Evolutionary conservation across 1,139 yeast genomes (phyloP).

Genomic region (Chernovozyma aurita): DNA sequence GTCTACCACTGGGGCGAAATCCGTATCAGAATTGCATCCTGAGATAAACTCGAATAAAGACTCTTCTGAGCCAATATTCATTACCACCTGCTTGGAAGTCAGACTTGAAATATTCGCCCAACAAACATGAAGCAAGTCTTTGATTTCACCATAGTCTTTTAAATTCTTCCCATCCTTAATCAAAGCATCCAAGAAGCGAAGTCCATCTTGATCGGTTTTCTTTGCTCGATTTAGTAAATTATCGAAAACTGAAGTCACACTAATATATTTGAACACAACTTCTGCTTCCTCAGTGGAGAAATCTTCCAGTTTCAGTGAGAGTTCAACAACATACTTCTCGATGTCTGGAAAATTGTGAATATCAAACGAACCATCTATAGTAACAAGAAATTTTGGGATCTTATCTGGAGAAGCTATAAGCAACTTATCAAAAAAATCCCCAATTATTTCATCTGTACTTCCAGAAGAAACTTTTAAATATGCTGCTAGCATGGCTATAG

Average conservation of each 20-base stretch:
- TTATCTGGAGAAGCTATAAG: constrained; percentile 12
- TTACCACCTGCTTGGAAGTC: not conserved
- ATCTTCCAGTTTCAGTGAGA: constrained; percentile 9
- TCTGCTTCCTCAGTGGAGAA: constrained; percentile 13
- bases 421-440: constrained; percentile 30
- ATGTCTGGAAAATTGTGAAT: constrained; percentile 10
- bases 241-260: constrained; percentile 11
- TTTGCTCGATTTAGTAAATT: constrained; percentile 11
- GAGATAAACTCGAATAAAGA: constrained; percentile 16
- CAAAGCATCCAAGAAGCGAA: constrained; percentile 8
- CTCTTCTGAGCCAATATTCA: not conserved
- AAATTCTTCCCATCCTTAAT: not conserved
- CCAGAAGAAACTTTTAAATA: constrained; percentile 10
- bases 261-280: constrained; percentile 14
- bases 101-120: constrained; percentile 7
- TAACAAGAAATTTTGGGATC: constrained; percentile 12
- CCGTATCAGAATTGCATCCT: constrained; percentile 7
- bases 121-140: constrained; percentile 1
- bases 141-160: not conserved
- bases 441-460: constrained; percentile 17
- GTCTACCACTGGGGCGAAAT: constrained; percentile 14
- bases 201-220: constrained; percentile 5
- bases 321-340: constrained; percentile 10
- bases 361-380: constrained; percentile 4
- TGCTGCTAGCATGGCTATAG: constrained; percentile 18